Base-by-base conservation (phyloP, 768 basidiomycete species). In the Termitomyces eurrhizus region DNA sequence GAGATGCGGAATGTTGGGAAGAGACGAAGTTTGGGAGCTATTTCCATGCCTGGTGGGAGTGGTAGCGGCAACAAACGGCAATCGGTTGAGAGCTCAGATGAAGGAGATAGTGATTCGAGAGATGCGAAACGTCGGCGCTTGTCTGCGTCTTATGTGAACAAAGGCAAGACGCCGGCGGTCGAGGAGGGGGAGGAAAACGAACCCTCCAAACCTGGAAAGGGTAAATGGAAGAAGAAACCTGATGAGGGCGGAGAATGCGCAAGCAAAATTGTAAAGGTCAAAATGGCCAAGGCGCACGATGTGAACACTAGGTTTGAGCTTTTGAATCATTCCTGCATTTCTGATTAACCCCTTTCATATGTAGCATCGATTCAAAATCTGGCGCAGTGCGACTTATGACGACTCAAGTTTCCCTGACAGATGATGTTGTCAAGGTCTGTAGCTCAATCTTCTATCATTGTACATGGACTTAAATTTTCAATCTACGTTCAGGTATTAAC, bases 361-460 rank as follows among this genome's bases (percentile, higher is more conserved):
- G 21, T 33, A 64, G 61, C 21, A 7, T 24, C 7, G 67, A 60
- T 45, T 52, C 64, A 36, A 64, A 57, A 24, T 21, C 59, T 24
- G 51, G 59, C 24, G 4, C 59, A 14, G 66, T 90, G 29, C 76
- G 78, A 42, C 66, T 93, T 54, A 78, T 93, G 78, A 87, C 89
- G 1, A 94, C 92, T 0, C 83, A 87, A 57, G 78, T 90, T 2
- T 70, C 66, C 1, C 72, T 94, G 42, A 63, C 76, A 0, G 86
- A 90, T 6, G 77, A 82, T 21, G 80, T 85, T 4, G 67, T 80
- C 53, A 89, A 84, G 79, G 89, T 87, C 37, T n/a, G 78, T 71
- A 18, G 50, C 24, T 21, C 7, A 9, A n/a, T 7, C 32, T 32
- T 36, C 13, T 50, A 26, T 26, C 4, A 9, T 16, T 7, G 29